Conservation (phyloP, 2,329 filamentous ascomycete genomes). For the Sporothrix pseudoabietina region DNA sequence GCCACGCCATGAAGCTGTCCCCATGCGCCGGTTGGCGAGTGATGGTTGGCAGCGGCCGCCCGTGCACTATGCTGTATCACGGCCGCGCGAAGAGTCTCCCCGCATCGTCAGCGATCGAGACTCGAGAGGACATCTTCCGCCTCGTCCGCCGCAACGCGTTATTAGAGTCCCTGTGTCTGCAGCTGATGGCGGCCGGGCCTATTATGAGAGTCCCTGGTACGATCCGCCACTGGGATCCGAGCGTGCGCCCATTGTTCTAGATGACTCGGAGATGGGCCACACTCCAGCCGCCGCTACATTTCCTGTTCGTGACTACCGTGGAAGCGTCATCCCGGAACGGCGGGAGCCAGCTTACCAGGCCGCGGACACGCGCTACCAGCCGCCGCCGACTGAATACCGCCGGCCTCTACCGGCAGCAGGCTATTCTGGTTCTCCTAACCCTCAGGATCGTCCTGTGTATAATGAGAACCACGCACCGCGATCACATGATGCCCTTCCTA, state of each 20-base stretch:
- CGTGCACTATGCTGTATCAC: background rate
- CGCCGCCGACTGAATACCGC: background rate
- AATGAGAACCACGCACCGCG: background rate
- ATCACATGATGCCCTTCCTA: background rate
- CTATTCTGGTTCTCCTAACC: background rate
- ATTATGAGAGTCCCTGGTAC: background rate
- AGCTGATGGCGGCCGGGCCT: background rate
- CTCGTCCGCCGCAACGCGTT: background rate
- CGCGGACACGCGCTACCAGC: background rate
- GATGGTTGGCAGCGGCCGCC: background rate
- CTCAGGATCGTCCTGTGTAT: background rate
- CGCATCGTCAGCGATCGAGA: background rate
- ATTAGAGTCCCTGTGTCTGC: background rate
- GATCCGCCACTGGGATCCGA: background rate
- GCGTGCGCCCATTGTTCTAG: conserved; percentile 14
- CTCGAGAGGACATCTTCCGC: background rate
- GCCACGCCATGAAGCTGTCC: background rate
- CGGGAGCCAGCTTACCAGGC: background rate
- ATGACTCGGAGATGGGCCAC: background rate
- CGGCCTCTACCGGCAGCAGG: background rate
- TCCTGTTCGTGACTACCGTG: conserved; percentile 17
- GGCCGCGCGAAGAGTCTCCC: background rate
- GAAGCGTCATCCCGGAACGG: background rate
- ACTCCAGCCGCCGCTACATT: background rate
- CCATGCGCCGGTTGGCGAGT: background rate